Conservation (phyloP, 441 rosid species). For the Aleurites moluccanus region DNA sequence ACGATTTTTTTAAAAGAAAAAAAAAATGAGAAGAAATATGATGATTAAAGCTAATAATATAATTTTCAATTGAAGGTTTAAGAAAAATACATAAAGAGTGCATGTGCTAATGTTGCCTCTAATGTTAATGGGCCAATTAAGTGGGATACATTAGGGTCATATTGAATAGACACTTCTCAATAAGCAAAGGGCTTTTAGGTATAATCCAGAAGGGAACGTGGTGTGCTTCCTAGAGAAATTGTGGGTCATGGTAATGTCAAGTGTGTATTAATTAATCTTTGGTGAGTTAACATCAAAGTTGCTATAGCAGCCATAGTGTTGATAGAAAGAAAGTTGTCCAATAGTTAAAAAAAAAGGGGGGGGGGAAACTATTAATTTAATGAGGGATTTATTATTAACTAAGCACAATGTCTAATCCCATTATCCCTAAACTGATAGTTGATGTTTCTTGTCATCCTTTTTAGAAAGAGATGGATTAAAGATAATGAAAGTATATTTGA, state of each 20-base stretch:
- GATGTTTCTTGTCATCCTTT: constrained; percentile 56
- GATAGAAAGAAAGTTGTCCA: constrained; percentile 22
- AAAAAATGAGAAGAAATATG: background rate
- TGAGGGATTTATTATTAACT: constrained; percentile 22
- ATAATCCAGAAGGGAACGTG: constrained; percentile 28
- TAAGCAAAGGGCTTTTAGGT: constrained; percentile 17
- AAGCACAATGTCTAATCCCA: constrained; percentile 56
- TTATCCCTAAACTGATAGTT: constrained; percentile 42
- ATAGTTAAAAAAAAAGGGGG: no score
- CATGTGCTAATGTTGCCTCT: constrained; percentile 50
- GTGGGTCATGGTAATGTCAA: constrained; percentile 24
- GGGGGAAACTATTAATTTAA: constrained; percentile 42
- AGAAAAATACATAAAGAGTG: constrained; percentile 23
- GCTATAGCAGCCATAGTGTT: constrained; percentile 16
- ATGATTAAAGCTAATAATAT: constrained; percentile 19
- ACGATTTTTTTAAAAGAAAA: background rate
- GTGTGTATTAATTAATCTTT: background rate
- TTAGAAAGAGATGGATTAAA: constrained; percentile 35
- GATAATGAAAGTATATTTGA: constrained; percentile 21
- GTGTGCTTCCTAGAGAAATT: constrained; percentile 25
- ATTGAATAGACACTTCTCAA: constrained; percentile 33
- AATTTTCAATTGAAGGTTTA: constrained; percentile 13
- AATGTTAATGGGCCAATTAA: constrained; percentile 20
- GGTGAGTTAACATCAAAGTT: constrained; percentile 35
- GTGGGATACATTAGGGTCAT: constrained; percentile 32